phyloP scores from a whole-genome alignment of 768 basidiomycete genomes.

The Russula brevipes region DNA sequence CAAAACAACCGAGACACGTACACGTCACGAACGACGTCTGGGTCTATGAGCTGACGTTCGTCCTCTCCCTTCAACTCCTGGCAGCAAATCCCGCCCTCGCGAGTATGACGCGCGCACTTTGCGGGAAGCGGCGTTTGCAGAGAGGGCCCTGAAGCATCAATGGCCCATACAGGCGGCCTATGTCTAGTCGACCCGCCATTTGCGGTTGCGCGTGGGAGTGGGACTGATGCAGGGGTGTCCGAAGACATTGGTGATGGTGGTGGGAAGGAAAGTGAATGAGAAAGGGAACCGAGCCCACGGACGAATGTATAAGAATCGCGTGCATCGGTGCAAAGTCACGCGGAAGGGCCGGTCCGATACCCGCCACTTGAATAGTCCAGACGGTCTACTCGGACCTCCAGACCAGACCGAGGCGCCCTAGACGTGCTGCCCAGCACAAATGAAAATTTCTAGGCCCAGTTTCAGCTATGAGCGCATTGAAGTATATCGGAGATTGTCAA shows the following conservation, averaged over 20 bases:
- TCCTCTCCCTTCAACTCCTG: slow-evolving; percentile 79
- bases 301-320: background rate
- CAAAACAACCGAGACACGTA: slow-evolving; percentile 36
- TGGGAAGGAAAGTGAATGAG: background rate
- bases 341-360: no score
- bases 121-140: slow-evolving; percentile 44
- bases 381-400: no score
- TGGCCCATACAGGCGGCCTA: slow-evolving; percentile 62
- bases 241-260: slow-evolving; percentile 1
- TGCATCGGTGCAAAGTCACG: background rate
- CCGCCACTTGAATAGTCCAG: no score
- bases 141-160: slow-evolving; percentile 41
- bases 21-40: slow-evolving; percentile 85
- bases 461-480: no score
- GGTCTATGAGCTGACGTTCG: slow-evolving; percentile 76
- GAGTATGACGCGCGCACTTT: slow-evolving; percentile 53
- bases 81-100: slow-evolving; percentile 65
- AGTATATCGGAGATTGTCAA: no score
- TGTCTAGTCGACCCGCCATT: slow-evolving; percentile 15
- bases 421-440: no score
- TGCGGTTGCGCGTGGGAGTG: background rate
- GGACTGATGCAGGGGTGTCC: slow-evolving; percentile 2
- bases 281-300: background rate
- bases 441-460: no score
- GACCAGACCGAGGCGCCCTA: no score